Evolutionary conservation across 768 basidiomycete genomes (phyloP), one percentile per base, ranked within the genome.

Genomic region (Suillus plorans): DNA sequence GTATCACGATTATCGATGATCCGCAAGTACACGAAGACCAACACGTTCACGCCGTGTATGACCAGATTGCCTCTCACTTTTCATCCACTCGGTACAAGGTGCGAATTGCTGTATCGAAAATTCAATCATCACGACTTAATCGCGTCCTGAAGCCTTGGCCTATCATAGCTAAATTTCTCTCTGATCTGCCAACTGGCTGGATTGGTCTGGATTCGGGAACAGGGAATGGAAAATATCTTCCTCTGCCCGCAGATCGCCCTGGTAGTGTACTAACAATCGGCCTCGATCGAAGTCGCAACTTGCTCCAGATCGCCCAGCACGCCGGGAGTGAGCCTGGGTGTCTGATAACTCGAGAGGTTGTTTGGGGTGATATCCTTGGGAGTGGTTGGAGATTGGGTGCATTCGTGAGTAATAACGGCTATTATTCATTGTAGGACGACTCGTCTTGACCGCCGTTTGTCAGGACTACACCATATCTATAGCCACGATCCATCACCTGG

Each of bases 391-490:
- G 95, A 69, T 62, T 70, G n/a, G 89, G 88, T 1, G 84, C 83
- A 25, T 98, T 98, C 74, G 96, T 97, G 71, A 73, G 89, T 83
- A 49, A 28, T 31, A 28, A 31, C 3, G 6, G 12, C 18, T 28
- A 9, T 20, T 13, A 20, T 28, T 5, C 39, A 10, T 58, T 18
- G 39, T 12, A 41, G 16, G 18, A 22, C 8, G 37, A 42, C 41
- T 42, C 10, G 28, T 59, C 41, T 20, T 42, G 41, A 59, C 28
- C 12, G 18, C 12, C 22, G 9, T 41, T 16, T 49, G n/a, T 22
- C 69, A 98, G 96, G 95, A 98, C 80, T 97, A 94, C 70, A 92
- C 92, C 2, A 95, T 99, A 58, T 97, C 96, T 5, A 96, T 99
- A 67, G 97, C 97, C 34, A 99, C 97, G 2, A 93, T 99, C 55